Evolutionary conservation across 2,329 filamentous ascomycete genomes (phyloP).

Genomic region (Cercospora sp.): DNA sequence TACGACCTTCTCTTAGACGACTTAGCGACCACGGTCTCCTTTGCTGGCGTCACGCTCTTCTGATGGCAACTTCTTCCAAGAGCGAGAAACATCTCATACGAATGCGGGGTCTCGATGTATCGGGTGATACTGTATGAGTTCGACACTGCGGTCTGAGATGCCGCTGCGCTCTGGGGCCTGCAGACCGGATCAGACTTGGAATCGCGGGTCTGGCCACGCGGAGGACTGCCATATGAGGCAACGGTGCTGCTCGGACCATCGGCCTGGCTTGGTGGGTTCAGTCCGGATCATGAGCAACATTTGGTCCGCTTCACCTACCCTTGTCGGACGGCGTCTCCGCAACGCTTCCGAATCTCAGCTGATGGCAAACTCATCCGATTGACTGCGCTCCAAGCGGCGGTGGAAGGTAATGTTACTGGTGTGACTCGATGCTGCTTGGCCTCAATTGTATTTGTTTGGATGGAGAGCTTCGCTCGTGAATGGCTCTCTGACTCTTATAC

Average conservation of each 20-base stretch:
- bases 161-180: not conserved
- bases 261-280: not conserved
- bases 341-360: slow-evolving; percentile 9
- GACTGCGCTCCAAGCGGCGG: not conserved
- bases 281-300: not conserved
- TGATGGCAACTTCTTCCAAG: not conserved
- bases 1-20: not conserved
- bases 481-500: not conserved
- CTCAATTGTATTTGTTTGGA: not conserved
- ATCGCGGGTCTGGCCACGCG: not conserved
- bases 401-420: not conserved
- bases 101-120: slow-evolving; percentile 8
- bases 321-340: not conserved
- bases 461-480: not conserved
- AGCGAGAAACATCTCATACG: slow-evolving; percentile 7
- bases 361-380: slow-evolving; percentile 15
- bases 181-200: not conserved
- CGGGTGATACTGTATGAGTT: slow-evolving; percentile 11
- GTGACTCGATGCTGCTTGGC: not conserved
- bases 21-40: not conserved
- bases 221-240: not conserved
- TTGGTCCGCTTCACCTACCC: not conserved
- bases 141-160: not conserved
- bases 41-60: not conserved
- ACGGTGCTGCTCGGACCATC: not conserved